These are phyloP conservation scores for Calonectria leucothoes DNA, from an alignment of 2,329 filamentous ascomycete genomes.

Conservation along the genomic window DNA sequence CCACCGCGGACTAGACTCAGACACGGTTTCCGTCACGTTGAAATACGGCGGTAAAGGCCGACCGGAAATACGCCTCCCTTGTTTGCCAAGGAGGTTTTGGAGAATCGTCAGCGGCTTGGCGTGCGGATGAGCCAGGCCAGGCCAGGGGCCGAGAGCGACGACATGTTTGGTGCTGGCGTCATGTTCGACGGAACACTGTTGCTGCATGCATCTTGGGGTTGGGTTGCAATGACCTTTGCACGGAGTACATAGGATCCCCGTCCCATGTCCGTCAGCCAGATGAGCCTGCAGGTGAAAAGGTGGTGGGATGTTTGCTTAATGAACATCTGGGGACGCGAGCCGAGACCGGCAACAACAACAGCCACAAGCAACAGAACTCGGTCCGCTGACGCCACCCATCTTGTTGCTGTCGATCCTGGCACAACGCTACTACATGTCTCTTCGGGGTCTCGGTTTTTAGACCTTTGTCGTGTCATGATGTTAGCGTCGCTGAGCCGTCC, in stretches of 20 bases:
- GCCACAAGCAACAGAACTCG: not conserved
- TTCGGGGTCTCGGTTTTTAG: not conserved
- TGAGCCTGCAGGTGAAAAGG: not conserved
- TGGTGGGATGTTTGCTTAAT: slow-evolving; percentile 15
- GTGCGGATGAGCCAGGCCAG: not conserved
- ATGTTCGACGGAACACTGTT: not conserved
- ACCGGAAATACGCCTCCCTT: not conserved
- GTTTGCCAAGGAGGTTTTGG: not conserved
- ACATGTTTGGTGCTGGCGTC: slow-evolving; percentile 2
- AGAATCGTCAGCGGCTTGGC: slow-evolving; percentile 1
- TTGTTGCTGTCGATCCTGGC: not conserved
- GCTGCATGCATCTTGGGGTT: slow-evolving; percentile 25
- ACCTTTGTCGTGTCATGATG: not conserved
- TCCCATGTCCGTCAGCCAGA: slow-evolving; percentile 22
- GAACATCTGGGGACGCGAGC: not conserved
- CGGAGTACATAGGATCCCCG: not conserved
- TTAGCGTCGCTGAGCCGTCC: not conserved
- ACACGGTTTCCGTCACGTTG: not conserved
- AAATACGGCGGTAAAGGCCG: not conserved
- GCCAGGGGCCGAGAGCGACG: not conserved
- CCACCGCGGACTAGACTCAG: not conserved
- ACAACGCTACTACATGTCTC: slow-evolving; percentile 3
- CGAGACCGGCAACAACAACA: not conserved
- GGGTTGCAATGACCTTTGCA: slow-evolving; percentile 21
- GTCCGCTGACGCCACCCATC: not conserved